phyloP scores from a whole-genome alignment of 179 eudicot species.

The Vitellaria paradoxa region DNA sequence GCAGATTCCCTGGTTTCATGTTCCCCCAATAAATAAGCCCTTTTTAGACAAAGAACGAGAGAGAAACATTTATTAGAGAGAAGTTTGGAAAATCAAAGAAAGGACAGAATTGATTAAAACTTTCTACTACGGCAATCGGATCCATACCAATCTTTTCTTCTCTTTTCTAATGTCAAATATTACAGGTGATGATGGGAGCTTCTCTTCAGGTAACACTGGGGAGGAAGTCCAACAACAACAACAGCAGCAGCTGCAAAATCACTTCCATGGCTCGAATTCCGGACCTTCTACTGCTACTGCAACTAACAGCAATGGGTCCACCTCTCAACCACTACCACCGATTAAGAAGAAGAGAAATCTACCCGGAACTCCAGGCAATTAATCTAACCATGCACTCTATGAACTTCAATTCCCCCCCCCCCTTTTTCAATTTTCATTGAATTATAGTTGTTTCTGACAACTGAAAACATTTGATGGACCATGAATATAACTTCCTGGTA shows the following conservation, averaged over 20 bases:
- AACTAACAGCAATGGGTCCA: slow-evolving; percentile 17
- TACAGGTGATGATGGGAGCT: slow-evolving; percentile 43
- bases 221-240: slow-evolving; percentile 21
- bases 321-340: slow-evolving; percentile 19
- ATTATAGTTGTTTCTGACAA: too few relatives aligned
- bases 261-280: slow-evolving; percentile 10
- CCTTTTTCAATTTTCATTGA: not conserved
- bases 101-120: not conserved
- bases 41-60: not conserved
- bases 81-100: not conserved
- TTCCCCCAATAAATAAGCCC: slow-evolving; percentile 18
- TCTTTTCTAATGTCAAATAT: slow-evolving; percentile 32
- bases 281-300: slow-evolving; percentile 1
- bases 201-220: slow-evolving; percentile 37
- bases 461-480: too few relatives aligned
- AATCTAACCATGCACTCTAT: not conserved
- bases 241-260: slow-evolving; percentile 11
- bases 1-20: slow-evolving; percentile 14
- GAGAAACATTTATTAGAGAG: not conserved
- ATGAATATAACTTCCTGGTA: not conserved
- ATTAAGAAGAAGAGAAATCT: slow-evolving; percentile 16
- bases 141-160: not conserved
- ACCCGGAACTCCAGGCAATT: slow-evolving; percentile 34
- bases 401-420: not conserved
- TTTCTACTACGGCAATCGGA: not conserved